Evolutionary conservation across 495 filamentous ascomycete species (phyloP).

Genomic region (Penicillium longicatenatum): DNA sequence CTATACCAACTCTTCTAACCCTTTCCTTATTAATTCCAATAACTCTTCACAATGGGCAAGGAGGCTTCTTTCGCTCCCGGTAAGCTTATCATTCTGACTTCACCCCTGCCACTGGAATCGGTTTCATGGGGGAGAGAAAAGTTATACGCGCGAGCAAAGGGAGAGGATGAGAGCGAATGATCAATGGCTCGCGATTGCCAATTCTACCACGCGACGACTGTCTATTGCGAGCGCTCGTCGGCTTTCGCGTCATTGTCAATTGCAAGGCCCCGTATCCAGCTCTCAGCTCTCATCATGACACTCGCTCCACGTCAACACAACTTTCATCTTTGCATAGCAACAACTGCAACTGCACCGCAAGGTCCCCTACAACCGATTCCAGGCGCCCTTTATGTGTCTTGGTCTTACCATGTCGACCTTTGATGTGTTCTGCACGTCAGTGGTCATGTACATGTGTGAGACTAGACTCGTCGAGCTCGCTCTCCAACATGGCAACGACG

Average conservation of each 20-base stretch:
- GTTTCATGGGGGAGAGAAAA: neutral
- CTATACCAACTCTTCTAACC: slow-evolving; percentile 31
- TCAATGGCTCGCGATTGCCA: slow-evolving; percentile 1
- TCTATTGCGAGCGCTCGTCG: neutral
- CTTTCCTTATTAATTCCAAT: slow-evolving; percentile 8
- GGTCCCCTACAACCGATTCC: neutral
- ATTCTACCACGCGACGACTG: neutral
- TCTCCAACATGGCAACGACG: neutral
- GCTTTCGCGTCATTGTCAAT: neutral
- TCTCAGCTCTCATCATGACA: neutral
- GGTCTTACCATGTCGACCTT: slow-evolving; percentile 32
- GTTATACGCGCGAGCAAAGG: neutral
- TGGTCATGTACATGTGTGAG: slow-evolving; percentile 31
- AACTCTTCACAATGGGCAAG: slow-evolving; percentile 48
- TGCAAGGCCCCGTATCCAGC: neutral
- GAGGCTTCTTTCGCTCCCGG: slow-evolving; percentile 46
- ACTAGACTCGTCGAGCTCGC: slow-evolving; percentile 24
- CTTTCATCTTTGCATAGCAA: neutral
- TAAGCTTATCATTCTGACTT: slow-evolving; percentile 30
- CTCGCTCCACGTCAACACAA: neutral
- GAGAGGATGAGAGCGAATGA: neutral
- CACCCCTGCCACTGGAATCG: slow-evolving; percentile 9
- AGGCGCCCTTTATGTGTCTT: neutral
- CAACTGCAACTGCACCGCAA: slow-evolving; percentile 3
- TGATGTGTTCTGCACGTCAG: slow-evolving; percentile 30